Evolutionary conservation across 2,329 filamentous ascomycete species (phyloP).

Genomic region (Colletotrichum tropicale): DNA sequence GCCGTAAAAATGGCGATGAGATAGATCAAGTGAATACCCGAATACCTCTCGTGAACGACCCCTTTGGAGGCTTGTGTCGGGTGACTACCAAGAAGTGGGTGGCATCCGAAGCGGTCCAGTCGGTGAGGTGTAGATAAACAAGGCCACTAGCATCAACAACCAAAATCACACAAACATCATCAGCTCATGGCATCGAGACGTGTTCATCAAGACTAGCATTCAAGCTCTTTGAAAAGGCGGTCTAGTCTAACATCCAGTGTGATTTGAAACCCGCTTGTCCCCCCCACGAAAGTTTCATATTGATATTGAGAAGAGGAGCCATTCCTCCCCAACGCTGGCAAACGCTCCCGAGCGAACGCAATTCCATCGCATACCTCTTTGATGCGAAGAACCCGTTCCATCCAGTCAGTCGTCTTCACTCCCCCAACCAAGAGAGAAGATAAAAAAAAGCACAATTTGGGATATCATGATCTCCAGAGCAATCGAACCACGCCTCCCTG

Average conservation of each 20-base stretch:
- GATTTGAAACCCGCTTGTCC: neutral
- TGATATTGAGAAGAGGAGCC: neutral
- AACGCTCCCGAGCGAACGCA: neutral
- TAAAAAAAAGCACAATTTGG: neutral
- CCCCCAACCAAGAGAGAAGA: neutral
- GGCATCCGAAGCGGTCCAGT: neutral
- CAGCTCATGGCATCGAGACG: neutral
- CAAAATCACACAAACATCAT: neutral
- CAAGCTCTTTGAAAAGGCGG: neutral
- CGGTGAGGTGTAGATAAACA: neutral
- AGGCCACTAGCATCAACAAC: neutral
- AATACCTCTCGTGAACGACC: neutral
- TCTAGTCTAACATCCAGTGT: conserved; percentile 1
- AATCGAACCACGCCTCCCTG: neutral
- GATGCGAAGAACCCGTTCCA: neutral
- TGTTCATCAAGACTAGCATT: neutral
- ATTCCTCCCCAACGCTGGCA: neutral
- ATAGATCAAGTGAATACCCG: neutral
- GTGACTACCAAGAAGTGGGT: neutral
- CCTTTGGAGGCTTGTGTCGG: neutral
- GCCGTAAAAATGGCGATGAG: neutral
- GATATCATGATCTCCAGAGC: conserved; percentile 11
- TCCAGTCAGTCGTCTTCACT: neutral
- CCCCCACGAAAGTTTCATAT: neutral
- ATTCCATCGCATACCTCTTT: neutral